Conservation (phyloP, 352 stramenopile species). For the Pythium scleroteichum region DNA sequence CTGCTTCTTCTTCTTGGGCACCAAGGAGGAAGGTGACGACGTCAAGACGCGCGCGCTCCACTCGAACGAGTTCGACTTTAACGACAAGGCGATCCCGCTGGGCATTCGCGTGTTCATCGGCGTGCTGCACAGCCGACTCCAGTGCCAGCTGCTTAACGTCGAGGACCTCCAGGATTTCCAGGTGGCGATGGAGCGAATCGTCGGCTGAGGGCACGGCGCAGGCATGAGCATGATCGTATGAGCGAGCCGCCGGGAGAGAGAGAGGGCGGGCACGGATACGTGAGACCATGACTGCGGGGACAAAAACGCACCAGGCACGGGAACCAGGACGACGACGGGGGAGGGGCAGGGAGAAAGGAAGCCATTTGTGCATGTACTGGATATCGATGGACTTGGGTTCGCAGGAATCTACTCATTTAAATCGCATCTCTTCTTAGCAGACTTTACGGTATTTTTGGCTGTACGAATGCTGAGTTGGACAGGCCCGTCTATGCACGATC, state of each 20-base stretch:
- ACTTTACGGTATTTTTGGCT: not conserved
- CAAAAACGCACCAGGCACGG: constrained; percentile 2
- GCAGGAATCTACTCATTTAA: not conserved
- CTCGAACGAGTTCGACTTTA: constrained; percentile 84
- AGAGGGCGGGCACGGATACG: not conserved
- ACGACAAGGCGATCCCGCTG: constrained; percentile 81
- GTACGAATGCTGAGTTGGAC: not conserved
- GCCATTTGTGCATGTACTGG: constrained; percentile 1
- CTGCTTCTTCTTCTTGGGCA: constrained; percentile 87
- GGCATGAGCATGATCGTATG: constrained; percentile 24
- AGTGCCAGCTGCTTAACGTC: constrained; percentile 60
- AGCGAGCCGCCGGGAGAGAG: constrained; percentile 4
- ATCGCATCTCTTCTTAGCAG: too few relatives aligned
- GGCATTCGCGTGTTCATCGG: constrained; percentile 81
- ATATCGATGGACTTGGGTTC: not conserved
- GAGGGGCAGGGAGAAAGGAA: too few relatives aligned
- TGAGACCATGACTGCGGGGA: constrained; percentile 17
- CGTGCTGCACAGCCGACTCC: constrained; percentile 68
- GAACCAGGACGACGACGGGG: too few relatives aligned
- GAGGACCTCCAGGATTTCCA: constrained; percentile 81
- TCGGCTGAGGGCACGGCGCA: constrained; percentile 28
- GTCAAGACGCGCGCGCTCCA: constrained; percentile 66
- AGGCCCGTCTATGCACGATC: not conserved
- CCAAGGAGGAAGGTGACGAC: constrained; percentile 61
- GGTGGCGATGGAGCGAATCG: constrained; percentile 74